phyloP scores from a whole-genome alignment of 2,329 filamentous ascomycete genomes.

The Diaporthe caulivora region DNA sequence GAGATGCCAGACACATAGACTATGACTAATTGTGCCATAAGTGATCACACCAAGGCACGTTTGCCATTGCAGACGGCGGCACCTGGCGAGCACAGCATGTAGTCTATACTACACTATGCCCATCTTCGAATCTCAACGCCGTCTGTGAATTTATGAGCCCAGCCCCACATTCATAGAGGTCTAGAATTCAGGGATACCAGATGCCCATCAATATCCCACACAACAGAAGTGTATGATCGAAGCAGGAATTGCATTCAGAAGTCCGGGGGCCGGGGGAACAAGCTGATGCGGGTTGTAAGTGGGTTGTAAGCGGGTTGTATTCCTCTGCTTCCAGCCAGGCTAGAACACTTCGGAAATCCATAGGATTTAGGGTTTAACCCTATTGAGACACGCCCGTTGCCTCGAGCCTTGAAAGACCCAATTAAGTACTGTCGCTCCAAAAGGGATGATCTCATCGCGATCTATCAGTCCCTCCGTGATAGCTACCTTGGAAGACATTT shows the following conservation, averaged over 20 bases:
- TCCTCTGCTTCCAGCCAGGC: background rate
- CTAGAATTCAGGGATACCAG: too few species aligned
- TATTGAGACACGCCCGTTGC: background rate
- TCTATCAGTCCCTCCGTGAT: background rate
- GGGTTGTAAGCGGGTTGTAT: too few species aligned
- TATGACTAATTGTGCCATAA: background rate
- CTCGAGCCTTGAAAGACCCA: too few species aligned
- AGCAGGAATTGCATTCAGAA: too few species aligned
- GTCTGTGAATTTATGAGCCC: background rate
- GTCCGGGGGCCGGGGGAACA: background rate
- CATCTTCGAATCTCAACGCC: background rate
- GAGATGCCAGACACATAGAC: background rate
- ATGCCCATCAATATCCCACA: background rate
- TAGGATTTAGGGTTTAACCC: constrained; percentile 13
- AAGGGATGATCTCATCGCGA: background rate
- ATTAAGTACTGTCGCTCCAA: background rate
- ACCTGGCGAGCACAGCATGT: background rate
- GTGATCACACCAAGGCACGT: background rate
- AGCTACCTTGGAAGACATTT: background rate
- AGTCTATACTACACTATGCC: background rate
- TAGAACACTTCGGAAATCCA: too few species aligned
- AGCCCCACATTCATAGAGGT: too few species aligned
- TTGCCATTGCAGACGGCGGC: background rate
- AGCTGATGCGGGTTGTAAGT: background rate
- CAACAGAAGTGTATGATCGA: background rate